Conservation (phyloP, 257 asterid genomes). For the Salvia splendens region DNA sequence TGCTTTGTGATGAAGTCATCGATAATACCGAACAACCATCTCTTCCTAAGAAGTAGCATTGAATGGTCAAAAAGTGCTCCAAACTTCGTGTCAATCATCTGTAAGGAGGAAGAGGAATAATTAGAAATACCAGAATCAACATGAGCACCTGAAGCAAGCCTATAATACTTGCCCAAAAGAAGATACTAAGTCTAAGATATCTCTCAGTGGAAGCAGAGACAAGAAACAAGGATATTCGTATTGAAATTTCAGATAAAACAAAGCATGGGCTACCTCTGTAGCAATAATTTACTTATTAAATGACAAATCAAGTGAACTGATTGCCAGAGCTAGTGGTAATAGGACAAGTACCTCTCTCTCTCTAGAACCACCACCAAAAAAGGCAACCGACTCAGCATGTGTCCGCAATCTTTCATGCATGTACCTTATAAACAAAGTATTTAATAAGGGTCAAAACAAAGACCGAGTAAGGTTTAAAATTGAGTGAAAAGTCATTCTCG, state of each 20-base stretch:
- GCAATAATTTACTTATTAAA: slow-evolving; percentile 7
- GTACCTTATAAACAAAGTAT: slow-evolving; percentile 58
- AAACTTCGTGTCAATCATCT: slow-evolving; percentile 93
- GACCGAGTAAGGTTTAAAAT: neutral
- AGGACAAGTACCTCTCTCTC: slow-evolving; percentile 78
- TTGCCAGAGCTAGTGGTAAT: slow-evolving; percentile 19
- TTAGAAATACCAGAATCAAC: slow-evolving; percentile 19
- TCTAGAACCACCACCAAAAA: slow-evolving; percentile 98
- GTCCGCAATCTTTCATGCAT: slow-evolving; percentile 99
- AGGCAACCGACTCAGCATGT: slow-evolving; percentile 99
- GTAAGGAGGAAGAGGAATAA: slow-evolving; percentile 36
- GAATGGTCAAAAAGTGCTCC: slow-evolving; percentile 79
- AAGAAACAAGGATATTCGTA: slow-evolving; percentile 18
- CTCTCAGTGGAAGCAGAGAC: slow-evolving; percentile 15
- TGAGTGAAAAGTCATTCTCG: slow-evolving; percentile 18
- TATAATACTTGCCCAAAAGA: slow-evolving; percentile 12
- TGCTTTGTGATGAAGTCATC: slow-evolving; percentile 97
- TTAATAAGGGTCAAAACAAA: slow-evolving; percentile 9
- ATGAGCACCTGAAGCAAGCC: slow-evolving; percentile 12
- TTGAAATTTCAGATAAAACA: neutral
- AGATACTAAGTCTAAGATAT: slow-evolving; percentile 16
- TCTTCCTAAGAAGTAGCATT: slow-evolving; percentile 76
- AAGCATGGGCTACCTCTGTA: neutral
- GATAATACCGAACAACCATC: slow-evolving; percentile 85
- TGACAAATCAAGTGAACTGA: neutral